Percentiles rank a stretch among this genome's conserved stretches.
These are phyloP conservation scores for Xylaria sp. DNA, from an alignment of 2,329 filamentous ascomycete genomes.

Conservation along the genomic window DNA sequence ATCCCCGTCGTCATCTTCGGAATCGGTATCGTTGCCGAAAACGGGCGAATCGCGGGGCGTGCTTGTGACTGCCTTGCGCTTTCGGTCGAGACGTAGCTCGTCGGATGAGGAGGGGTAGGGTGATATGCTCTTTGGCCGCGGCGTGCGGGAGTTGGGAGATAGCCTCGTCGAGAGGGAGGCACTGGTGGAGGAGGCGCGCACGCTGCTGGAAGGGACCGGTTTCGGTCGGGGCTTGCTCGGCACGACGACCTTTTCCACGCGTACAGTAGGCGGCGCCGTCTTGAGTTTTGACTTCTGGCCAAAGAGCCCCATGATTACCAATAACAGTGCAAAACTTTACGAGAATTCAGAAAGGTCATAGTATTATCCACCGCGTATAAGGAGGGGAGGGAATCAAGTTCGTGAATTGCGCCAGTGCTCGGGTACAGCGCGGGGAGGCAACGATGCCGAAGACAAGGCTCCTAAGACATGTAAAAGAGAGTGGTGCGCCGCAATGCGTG, in stretches of 20 bases:
- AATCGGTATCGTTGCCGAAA: conserved; percentile 59
- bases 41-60: conserved; percentile 57
- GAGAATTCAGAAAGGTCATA: conserved; percentile 6
- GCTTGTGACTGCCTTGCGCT: conserved; percentile 58
- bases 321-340: neutral
- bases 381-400: neutral
- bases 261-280: conserved; percentile 60
- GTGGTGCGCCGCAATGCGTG: conserved; percentile 28
- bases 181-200: conserved; percentile 40
- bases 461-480: conserved; percentile 24
- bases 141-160: conserved; percentile 55
- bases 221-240: conserved; percentile 48
- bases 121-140: conserved; percentile 54
- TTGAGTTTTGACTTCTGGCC: conserved; percentile 61
- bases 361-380: conserved; percentile 16
- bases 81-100: conserved; percentile 52
- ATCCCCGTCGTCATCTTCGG: conserved; percentile 63
- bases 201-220: conserved; percentile 37
- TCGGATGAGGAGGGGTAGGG: conserved; percentile 50
- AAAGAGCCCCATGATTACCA: conserved; percentile 54
- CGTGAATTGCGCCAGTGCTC: conserved; percentile 2
- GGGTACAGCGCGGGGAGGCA: conserved; percentile 20
- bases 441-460: conserved; percentile 10
- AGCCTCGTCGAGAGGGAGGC: conserved; percentile 51
- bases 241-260: conserved; percentile 63